Base-by-base conservation (phyloP, 2,329 filamentous ascomycete species). In the Trichophyton mentagrophytes region DNA sequence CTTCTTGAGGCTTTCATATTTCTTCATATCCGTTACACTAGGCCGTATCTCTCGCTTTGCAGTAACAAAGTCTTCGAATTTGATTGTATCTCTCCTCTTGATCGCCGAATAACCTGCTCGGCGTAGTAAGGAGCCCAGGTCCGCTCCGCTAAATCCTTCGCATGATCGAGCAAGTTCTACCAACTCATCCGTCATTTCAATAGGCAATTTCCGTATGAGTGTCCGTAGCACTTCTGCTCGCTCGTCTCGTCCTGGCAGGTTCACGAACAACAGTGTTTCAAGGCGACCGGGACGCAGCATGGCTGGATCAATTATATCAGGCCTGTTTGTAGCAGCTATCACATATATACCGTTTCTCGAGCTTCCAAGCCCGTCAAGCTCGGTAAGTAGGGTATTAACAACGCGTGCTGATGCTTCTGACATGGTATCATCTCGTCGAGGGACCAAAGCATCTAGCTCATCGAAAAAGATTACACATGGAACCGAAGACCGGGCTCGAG, bases 391-490 rank as follows among this genome's bases (percentile, higher is more conserved):
- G 0, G 92, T 95, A 72, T 97, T 97, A 66, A 99, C 93, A 2
- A 99, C 89, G 38, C 93, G 85, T 1, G 89, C 85, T 55, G 88
- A 89, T 4, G 90, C 87, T 71, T 97, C 92, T 1, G 86, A 89
- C 1, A 89, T 82, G 0, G 81, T 80, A 60, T 87, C 87, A 69
- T 92, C 90, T 60, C 93, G 85, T 58, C 85, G 85, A 0, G 92
- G 91, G 0, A 93, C 91, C 2, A 99, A 79, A 0, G 93, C 92
- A 73, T 99, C 93, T 59, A 99, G 82, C 75, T 99, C 93, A 71
- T 99, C 93, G 70, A 99, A 97, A 81, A 99, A 97, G 62, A 99
- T 86, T 60, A 99, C 90, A 70, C 92, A 97, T 0, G 93, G 93
- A 0, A 90, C 82, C 6, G 88, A 92, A 0, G 88, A 88, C 58